Conservation (phyloP, 208 protist species). For the Leishmania major region DNA sequence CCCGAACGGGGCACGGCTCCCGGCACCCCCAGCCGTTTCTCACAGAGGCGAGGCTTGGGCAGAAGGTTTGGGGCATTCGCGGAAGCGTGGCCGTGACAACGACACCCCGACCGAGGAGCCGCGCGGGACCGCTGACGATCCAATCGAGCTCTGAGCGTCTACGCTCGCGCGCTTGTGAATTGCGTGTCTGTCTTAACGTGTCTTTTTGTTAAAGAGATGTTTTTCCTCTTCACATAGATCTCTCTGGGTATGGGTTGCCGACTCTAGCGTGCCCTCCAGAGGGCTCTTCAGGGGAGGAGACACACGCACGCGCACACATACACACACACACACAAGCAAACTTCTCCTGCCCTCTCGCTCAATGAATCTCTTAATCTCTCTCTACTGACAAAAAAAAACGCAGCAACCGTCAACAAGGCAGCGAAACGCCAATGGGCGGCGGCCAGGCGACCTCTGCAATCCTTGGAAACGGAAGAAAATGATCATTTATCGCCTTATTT, state of each 20-base stretch:
- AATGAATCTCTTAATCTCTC: background rate
- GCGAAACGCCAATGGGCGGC: background rate
- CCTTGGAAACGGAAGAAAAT: too few relatives aligned
- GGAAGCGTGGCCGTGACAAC: constrained; percentile 25
- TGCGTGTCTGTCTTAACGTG: background rate
- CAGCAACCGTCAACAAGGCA: background rate
- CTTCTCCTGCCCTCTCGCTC: background rate
- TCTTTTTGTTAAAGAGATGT: background rate
- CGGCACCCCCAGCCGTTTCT: background rate
- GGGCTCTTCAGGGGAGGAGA: background rate
- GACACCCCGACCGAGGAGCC: constrained; percentile 15
- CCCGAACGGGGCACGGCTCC: background rate
- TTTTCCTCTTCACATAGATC: background rate
- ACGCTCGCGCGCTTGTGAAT: constrained; percentile 7
- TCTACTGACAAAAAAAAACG: background rate
- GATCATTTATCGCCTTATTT: background rate
- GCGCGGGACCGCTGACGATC: constrained; percentile 55
- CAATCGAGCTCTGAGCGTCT: constrained; percentile 63
- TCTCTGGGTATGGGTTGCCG: background rate
- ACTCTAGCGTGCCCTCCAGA: background rate
- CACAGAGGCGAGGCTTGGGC: background rate
- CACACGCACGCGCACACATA: background rate
- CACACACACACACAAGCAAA: constrained; percentile 1
- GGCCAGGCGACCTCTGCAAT: background rate
- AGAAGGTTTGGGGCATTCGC: background rate